These are phyloP conservation scores for Pogostemon cablin DNA, from an alignment of 257 asterid species.

Conservation along the genomic window DNA sequence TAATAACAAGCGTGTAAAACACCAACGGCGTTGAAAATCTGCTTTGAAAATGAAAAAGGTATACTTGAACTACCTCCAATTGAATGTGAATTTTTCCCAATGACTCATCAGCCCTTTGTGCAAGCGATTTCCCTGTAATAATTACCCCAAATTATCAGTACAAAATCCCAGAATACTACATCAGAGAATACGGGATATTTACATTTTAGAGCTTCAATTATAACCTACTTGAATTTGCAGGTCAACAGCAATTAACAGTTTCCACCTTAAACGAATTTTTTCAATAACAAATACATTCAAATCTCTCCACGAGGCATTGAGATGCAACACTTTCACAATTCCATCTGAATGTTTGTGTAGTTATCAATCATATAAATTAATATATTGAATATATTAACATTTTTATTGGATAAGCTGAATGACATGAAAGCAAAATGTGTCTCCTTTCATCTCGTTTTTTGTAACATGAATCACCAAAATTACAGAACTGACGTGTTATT, in stretches of 20 bases:
- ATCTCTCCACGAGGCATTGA: neutral
- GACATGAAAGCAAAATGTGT: neutral
- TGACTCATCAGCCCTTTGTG: conserved; percentile 86
- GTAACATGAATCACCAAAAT: neutral
- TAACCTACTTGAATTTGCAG: conserved; percentile 10
- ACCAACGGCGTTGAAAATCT: neutral
- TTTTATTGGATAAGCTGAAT: neutral
- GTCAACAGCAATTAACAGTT: neutral
- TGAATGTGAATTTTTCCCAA: conserved; percentile 95
- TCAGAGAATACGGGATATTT: conserved; percentile 6
- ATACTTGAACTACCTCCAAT: conserved; percentile 66
- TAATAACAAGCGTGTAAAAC: neutral
- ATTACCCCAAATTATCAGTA: conserved; percentile 25
- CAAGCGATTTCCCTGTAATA: conserved; percentile 81
- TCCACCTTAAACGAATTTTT: neutral
- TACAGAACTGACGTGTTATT: neutral
- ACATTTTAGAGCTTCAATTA: neutral
- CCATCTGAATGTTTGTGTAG: neutral
- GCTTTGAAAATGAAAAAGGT: conserved; percentile 5
- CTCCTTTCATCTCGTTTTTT: neutral
- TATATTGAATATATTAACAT: neutral
- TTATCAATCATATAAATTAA: neutral
- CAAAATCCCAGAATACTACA: neutral
- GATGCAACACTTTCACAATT: neutral
- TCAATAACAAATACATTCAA: neutral